A percentile compares a stretch with the other conserved stretches of the same genome.
phyloP scores from a whole-genome alignment of 805 yeast genomes.

The Zygosaccharomyces lentus region DNA sequence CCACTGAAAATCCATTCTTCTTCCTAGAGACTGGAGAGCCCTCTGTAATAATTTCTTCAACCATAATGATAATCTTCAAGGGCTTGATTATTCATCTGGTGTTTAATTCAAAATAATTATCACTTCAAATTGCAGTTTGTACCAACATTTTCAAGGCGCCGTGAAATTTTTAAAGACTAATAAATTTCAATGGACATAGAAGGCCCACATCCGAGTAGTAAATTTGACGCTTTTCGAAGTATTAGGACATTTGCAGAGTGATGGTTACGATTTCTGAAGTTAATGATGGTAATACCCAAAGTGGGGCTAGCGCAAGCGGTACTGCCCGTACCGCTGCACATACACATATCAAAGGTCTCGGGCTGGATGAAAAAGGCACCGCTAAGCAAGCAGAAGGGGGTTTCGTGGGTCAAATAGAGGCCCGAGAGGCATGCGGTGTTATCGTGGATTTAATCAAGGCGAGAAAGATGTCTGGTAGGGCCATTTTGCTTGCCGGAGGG shows the following conservation, averaged over 20 bases:
- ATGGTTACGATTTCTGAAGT: constrained; percentile 82
- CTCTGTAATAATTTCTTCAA: neutral
- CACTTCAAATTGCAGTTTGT: neutral
- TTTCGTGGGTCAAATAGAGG: constrained; percentile 64
- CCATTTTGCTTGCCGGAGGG: constrained; percentile 92
- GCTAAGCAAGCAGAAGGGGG: constrained; percentile 89
- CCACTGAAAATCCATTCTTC: neutral
- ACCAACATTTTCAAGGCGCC: neutral
- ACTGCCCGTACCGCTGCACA: constrained; percentile 80
- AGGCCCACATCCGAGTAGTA: neutral
- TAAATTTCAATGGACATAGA: neutral
- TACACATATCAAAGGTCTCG: constrained; percentile 93
- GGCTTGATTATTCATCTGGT: neutral
- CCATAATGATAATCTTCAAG: neutral
- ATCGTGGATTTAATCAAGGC: constrained; percentile 89
- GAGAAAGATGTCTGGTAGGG: constrained; percentile 91
- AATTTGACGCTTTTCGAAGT: neutral
- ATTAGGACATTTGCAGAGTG: neutral
- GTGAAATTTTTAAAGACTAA: neutral
- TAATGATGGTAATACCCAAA: constrained; percentile 48
- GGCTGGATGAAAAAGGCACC: constrained; percentile 82
- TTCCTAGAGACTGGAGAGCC: neutral
- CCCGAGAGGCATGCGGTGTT: constrained; percentile 90
- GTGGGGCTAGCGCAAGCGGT: constrained; percentile 12
- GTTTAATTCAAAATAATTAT: neutral